Evolutionary conservation across 176 grass and related monocot genomes (phyloP), one percentile per base, ranked within the genome.

Genomic region (Hordeum vulgare): DNA sequence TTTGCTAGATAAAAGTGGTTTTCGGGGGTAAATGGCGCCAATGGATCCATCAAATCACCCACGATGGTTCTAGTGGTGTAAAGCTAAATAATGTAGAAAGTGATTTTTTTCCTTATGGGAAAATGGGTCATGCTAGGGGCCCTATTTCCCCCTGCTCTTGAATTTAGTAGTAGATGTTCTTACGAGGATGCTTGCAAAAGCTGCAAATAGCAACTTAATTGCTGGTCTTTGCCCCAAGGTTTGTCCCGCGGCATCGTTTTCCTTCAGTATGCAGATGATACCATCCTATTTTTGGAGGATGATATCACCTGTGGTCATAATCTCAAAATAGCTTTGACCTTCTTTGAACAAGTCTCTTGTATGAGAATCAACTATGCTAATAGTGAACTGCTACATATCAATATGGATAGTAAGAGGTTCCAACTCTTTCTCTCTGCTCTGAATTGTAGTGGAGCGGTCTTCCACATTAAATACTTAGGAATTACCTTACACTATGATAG

Each of bases 141-240:
- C 12, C 44, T 12, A 0, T 1, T 11, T 12, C 2, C 44, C 44
- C 9, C 3, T 47, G 2, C 18, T 34, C 11, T 66, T 66, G 0
- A 66, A 20, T 3, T 3, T 18, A 9, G 27, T 66, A 2, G 26
- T 13, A 0, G 29, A 66, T 66, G 28, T 18, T 6, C 2, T 66
- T 0, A 20, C 37, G 3, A 66, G 13, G 2, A 66, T 66, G 29
- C 25, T 14, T 2, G 0, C 3, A 1, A 62, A 13, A 62, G 59
- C 2, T 3, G 2, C 11, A 3, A 4, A 47, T 3, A 1, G 3
- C 11, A 1, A 24, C 0, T 0, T 66, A 0, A 7, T 66, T 20
- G 1, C 8, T 0, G 62, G 14, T 0, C 4, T 66, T 0, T 14
- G 44, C 14, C 44, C 5, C 1, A 1, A 18, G 2, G 2, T 2